These are phyloP conservation scores for Trichoderma semiorbis DNA, from an alignment of 2,329 filamentous ascomycete species.

Conservation along the genomic window DNA sequence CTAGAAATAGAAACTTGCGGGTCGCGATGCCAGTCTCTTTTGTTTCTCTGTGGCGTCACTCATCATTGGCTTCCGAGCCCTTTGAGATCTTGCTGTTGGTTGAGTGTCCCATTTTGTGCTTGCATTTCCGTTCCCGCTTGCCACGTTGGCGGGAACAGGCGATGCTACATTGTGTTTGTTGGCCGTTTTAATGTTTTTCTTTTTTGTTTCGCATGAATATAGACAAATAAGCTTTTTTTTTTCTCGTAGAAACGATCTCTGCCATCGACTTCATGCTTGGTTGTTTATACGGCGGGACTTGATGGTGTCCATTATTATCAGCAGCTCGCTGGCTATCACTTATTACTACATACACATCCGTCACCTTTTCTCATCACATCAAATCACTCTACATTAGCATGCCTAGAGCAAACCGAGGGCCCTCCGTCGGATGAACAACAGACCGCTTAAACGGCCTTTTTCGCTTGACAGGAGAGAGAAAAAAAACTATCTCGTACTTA, in stretches of 20 bases:
- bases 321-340: background rate
- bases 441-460: background rate
- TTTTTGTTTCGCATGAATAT: constrained; percentile 5
- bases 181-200: background rate
- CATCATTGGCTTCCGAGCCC: constrained; percentile 2
- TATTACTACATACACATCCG: background rate
- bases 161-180: constrained; percentile 12
- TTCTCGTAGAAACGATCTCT: background rate
- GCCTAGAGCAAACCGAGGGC: background rate
- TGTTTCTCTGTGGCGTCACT: background rate
- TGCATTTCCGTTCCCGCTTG: background rate
- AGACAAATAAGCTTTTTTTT: background rate
- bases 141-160: constrained; percentile 12
- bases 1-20: constrained; percentile 9
- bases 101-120: background rate
- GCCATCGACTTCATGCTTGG: background rate
- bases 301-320: background rate
- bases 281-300: background rate
- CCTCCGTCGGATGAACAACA: background rate
- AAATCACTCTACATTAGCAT: constrained; percentile 12
- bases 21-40: background rate
- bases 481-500: background rate
- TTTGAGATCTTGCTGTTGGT: constrained; percentile 11
- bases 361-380: constrained; percentile 9
- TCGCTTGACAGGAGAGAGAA: background rate